These are phyloP conservation scores for Pestalotiopsis sp. DNA, from an alignment of 2,329 filamentous ascomycete species.

Conservation along the genomic window DNA sequence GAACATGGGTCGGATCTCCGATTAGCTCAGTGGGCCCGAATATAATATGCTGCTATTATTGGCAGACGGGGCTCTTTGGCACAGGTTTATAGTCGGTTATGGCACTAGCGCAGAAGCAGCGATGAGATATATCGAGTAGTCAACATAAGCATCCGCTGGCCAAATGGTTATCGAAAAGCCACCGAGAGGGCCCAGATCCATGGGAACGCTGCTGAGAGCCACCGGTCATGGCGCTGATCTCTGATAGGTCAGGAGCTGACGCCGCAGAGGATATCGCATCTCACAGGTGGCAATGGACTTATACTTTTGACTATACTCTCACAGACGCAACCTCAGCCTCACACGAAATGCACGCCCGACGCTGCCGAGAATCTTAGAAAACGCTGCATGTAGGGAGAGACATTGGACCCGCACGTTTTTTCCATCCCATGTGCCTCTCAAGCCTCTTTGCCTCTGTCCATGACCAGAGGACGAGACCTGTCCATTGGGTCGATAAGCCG, in stretches of 20 bases:
- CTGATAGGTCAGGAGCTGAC: neutral
- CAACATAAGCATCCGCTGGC: neutral
- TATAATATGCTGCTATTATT: neutral
- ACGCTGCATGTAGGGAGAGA: neutral
- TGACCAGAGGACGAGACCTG: neutral
- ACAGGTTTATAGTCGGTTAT: neutral
- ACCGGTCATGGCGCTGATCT: neutral
- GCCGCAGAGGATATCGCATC: neutral
- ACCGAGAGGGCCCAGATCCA: neutral
- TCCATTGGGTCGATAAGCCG: neutral
- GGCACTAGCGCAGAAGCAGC: neutral
- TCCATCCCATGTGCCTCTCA: neutral
- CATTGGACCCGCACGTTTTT: neutral
- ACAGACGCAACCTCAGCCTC: neutral
- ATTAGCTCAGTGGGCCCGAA: neutral
- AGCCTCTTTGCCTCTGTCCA: neutral
- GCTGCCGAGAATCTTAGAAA: neutral
- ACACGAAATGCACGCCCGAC: neutral
- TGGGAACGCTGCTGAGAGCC: neutral
- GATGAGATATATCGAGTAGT: neutral
- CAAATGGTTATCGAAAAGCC: neutral
- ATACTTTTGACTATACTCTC: constrained; percentile 1
- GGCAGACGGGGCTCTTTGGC: neutral
- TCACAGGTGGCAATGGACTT: neutral
- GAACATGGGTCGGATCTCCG: neutral